These are phyloP conservation scores for Ampelomyces quisqualis DNA, from an alignment of 2,329 filamentous ascomycete genomes.

Conservation along the genomic window DNA sequence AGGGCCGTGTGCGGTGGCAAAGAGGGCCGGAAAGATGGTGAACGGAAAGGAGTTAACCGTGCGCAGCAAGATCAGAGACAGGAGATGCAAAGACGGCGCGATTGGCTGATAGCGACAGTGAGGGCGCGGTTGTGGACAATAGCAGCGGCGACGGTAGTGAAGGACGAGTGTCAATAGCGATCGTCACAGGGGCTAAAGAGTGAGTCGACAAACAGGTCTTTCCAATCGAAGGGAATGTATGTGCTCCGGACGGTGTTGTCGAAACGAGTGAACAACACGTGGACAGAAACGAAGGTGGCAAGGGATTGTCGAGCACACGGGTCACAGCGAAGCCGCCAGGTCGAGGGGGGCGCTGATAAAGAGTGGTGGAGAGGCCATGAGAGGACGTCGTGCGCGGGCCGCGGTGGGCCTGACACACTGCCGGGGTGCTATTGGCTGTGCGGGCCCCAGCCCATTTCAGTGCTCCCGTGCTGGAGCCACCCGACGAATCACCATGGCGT, in stretches of 20 bases:
- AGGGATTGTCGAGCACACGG: constrained; percentile 17
- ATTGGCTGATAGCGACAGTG: constrained; percentile 5
- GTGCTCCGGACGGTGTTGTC: constrained; percentile 31
- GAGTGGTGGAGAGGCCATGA: constrained; percentile 29
- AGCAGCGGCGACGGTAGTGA: constrained; percentile 7
- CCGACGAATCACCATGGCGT: constrained; percentile 22
- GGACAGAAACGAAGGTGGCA: constrained; percentile 30
- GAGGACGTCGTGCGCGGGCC: constrained; percentile 5
- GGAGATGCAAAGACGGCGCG: constrained; percentile 2
- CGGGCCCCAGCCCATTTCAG: constrained; percentile 19
- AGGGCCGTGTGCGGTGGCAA: constrained; percentile 8
- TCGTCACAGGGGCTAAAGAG: background rate
- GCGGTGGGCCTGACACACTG: background rate
- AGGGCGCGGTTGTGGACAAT: constrained; percentile 1
- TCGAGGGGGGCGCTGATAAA: constrained; percentile 17
- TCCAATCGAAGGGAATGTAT: constrained; percentile 15
- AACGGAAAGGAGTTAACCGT: constrained; percentile 10
- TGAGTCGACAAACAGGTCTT: constrained; percentile 3
- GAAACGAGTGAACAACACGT: constrained; percentile 40
- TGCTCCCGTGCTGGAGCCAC: constrained; percentile 17
- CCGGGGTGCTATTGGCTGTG: constrained; percentile 20
- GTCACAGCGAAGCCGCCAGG: constrained; percentile 17
- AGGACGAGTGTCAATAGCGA: constrained; percentile 9
- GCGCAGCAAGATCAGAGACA: constrained; percentile 21
- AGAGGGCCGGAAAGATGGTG: constrained; percentile 9